Evolutionary conservation across 164 flowering plant species (phyloP).

Genomic region (Brasenia schreberi): DNA sequence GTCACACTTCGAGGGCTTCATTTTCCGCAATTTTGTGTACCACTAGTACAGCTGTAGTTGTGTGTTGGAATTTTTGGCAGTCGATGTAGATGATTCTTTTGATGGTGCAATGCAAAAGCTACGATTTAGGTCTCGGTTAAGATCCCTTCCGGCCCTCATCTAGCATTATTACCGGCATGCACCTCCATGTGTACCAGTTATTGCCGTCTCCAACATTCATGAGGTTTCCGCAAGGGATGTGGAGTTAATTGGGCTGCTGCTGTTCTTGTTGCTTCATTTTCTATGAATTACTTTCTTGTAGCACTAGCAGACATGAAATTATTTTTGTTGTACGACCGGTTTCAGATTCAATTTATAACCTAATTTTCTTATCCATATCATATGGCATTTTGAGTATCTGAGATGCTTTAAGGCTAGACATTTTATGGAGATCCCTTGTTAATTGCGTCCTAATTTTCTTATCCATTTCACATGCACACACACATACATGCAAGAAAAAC

Average conservation of each 20-base stretch:
- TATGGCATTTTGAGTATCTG: not conserved
- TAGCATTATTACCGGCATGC: not conserved
- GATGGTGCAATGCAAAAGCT: not conserved
- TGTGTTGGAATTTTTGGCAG: not conserved
- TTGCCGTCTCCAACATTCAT: not conserved
- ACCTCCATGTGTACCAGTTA: not conserved
- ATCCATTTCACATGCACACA: too few relatives aligned
- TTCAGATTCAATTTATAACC: not conserved
- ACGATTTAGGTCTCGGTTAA: not conserved
- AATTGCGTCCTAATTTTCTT: too few relatives aligned
- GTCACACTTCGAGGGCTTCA: constrained; percentile 45
- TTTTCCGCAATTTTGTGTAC: not conserved
- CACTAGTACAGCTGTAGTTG: not conserved
- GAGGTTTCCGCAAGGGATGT: not conserved
- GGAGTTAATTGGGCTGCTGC: not conserved
- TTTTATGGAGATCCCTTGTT: not conserved
- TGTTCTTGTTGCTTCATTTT: not conserved
- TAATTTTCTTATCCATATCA: not conserved
- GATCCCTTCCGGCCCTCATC: not conserved
- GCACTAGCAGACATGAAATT: not conserved
- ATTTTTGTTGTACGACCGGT: not conserved
- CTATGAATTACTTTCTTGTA: not conserved
- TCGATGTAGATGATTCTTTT: not conserved
- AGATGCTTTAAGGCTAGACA: not conserved
- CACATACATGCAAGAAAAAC: too few relatives aligned